phyloP scores from a whole-genome alignment of 1,284 basidiomycete species.

The Xerocomus minutiporus region DNA sequence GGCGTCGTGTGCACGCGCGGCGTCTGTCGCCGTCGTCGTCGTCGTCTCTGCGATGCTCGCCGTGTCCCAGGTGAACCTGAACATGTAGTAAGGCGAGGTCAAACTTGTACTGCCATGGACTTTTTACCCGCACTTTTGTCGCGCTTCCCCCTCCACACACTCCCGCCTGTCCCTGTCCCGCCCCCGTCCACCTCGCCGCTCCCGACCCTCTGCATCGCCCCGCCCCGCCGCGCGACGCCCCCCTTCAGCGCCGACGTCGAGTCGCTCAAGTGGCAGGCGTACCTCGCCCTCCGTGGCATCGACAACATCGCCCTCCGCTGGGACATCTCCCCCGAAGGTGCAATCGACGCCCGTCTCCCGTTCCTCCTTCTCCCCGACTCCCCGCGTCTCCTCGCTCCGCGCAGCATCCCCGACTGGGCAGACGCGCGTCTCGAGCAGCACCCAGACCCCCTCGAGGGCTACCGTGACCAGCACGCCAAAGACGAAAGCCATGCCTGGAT shows the following conservation, averaged over 20 bases:
- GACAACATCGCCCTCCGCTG: conserved; percentile 51
- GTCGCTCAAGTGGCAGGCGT: conserved; percentile 82
- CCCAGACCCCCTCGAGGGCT: conserved; percentile 57
- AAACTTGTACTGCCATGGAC: conserved; percentile 6
- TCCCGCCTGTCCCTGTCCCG: conserved; percentile 38
- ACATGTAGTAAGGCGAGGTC: conserved; percentile 22
- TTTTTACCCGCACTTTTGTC: conserved; percentile 39
- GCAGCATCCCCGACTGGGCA: conserved; percentile 67
- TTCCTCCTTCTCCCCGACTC: conserved; percentile 53
- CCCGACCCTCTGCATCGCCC: conserved; percentile 64
- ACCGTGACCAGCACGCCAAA: conserved; percentile 49
- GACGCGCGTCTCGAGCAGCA: conserved; percentile 45
- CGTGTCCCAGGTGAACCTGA: conserved; percentile 69
- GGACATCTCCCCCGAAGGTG: conserved; percentile 64
- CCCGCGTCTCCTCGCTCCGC: conserved; percentile 55
- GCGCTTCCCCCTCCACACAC: conserved; percentile 47
- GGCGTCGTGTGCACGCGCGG: conserved; percentile 51
- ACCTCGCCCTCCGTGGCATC: conserved; percentile 65
- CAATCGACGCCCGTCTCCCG: conserved; percentile 60
- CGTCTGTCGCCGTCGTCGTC: conserved; percentile 34
- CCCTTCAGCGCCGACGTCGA: conserved; percentile 71
- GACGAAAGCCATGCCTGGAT: conserved; percentile 80
- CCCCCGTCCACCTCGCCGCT: conserved; percentile 24
- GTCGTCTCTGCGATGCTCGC: conserved; percentile 60
- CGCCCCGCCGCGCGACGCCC: conserved; percentile 37